These are phyloP conservation scores for Ophiostoma triangulosporum DNA, from an alignment of 2,329 filamentous ascomycete genomes.

Conservation along the genomic window DNA sequence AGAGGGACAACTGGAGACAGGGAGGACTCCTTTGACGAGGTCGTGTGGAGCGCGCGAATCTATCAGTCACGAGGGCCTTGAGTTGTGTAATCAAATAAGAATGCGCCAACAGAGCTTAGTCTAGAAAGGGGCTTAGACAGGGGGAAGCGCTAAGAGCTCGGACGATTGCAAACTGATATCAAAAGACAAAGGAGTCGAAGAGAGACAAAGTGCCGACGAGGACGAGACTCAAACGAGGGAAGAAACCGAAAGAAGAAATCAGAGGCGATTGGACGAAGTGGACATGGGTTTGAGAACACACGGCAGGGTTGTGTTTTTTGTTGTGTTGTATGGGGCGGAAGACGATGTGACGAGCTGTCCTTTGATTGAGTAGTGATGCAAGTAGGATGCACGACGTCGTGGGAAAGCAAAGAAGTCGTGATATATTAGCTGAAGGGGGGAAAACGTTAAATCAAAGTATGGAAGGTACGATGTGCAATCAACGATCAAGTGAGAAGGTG, in stretches of 20 bases:
- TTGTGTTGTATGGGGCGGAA: no score
- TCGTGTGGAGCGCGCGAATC: neutral
- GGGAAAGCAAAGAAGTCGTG: neutral
- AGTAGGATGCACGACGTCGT: no score
- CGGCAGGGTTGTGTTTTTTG: no score
- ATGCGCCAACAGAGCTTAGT: neutral
- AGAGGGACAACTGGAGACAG: neutral
- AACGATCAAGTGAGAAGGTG: neutral
- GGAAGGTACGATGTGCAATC: neutral
- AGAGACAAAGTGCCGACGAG: no score
- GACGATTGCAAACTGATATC: no score
- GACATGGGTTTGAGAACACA: no score
- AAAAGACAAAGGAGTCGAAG: no score
- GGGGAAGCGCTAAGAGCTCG: neutral
- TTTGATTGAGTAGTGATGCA: no score
- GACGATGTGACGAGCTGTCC: no score
- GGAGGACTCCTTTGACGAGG: neutral
- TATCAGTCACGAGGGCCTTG: neutral
- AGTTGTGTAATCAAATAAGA: neutral
- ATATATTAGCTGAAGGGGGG: neutral
- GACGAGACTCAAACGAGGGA: no score
- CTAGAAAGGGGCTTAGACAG: slow-evolving; percentile 1
- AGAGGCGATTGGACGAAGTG: no score
- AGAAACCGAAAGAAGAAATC: no score
- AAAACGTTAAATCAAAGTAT: neutral